Evolutionary conservation across 768 basidiomycete genomes (phyloP).

Genomic region (Rickenella mellea): DNA sequence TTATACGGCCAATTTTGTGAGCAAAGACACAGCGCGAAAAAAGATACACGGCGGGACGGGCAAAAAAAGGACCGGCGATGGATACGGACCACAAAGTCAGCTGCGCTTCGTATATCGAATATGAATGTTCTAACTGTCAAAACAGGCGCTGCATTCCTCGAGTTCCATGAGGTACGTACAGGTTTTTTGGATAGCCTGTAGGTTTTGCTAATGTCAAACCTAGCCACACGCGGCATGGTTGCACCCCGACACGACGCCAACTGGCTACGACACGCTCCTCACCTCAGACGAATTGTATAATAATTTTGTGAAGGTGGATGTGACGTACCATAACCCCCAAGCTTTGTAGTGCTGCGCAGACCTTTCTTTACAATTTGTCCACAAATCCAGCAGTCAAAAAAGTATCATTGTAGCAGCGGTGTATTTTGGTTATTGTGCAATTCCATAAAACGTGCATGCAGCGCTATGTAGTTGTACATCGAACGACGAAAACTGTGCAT

Average conservation of each 20-base stretch:
- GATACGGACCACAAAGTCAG: conserved; percentile 49
- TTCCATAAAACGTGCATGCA: too few relatives aligned
- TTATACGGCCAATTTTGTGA: conserved; percentile 52
- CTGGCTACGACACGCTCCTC: conserved; percentile 52
- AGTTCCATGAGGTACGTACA: conserved; percentile 59
- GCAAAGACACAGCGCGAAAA: conserved; percentile 45
- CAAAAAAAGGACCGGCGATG: conserved; percentile 38
- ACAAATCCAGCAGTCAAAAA: too few relatives aligned
- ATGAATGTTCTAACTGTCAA: not conserved
- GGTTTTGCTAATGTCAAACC: too few relatives aligned
- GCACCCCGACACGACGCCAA: conserved; percentile 41
- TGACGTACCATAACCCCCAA: conserved; percentile 18
- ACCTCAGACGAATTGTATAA: conserved; percentile 67
- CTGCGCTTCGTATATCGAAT: not conserved
- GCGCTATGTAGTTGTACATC: too few relatives aligned
- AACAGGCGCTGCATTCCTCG: conserved; percentile 54
- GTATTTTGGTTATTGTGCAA: too few relatives aligned
- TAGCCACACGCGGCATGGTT: conserved; percentile 58
- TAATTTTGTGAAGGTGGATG: conserved; percentile 55
- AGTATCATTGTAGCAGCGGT: too few relatives aligned
- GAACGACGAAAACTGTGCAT: too few relatives aligned
- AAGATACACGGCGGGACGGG: conserved; percentile 73
- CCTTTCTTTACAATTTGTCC: too few relatives aligned
- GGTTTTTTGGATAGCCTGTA: too few relatives aligned
- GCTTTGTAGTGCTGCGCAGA: not conserved